A percentile compares a stretch with the other conserved stretches of the same genome.
Evolutionary conservation across 257 asterid genomes (phyloP).

Genomic region (Osmanthus fragrans): DNA sequence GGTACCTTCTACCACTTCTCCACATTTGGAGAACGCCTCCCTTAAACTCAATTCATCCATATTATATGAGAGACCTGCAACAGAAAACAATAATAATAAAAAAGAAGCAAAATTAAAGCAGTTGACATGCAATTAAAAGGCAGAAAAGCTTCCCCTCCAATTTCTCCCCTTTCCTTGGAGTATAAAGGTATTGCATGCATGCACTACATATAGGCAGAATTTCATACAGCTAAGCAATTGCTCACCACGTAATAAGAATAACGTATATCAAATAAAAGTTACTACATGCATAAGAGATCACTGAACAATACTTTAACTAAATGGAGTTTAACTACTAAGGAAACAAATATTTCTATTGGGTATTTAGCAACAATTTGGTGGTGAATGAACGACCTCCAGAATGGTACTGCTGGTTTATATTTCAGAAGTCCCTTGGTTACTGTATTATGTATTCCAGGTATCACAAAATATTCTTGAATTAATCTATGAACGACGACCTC

Average conservation of each 20-base stretch:
- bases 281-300: neutral
- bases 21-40: constrained; percentile 73
- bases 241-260: neutral
- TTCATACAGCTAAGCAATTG: neutral
- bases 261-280: neutral
- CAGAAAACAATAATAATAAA: constrained; percentile 6
- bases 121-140: neutral
- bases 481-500: too few species aligned
- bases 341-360: neutral
- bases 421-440: neutral
- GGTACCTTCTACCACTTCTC: constrained; percentile 77
- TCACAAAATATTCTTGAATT: neutral
- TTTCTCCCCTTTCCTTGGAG: too few species aligned
- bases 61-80: constrained; percentile 81
- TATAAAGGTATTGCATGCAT: neutral
- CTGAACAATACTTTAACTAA: neutral
- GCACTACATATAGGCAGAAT: neutral
- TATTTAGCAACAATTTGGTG: neutral
- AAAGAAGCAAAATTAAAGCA: neutral
- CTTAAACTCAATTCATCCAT: constrained; percentile 49
- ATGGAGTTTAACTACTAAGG: neutral
- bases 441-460: neutral
- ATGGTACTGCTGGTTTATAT: neutral
- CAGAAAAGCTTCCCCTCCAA: constrained; percentile 60
- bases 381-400: neutral